Base-by-base conservation (phyloP, 2,329 filamentous ascomycete species). In the Lecanicillium sp. region DNA sequence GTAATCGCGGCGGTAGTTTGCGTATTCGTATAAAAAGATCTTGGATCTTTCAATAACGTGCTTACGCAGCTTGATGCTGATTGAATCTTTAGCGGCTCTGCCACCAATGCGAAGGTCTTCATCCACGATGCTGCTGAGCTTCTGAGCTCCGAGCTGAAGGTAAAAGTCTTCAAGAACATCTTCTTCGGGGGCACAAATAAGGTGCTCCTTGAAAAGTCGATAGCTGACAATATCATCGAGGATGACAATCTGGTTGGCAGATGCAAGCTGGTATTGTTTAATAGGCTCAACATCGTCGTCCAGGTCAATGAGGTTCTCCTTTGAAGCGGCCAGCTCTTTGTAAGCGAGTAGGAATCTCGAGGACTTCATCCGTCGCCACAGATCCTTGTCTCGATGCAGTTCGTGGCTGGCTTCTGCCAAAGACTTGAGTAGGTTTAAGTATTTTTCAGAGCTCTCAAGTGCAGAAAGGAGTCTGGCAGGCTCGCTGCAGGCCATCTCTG, bases 221-320 rank as follows among this genome's bases (percentile, higher is more conserved):
- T 90, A 95, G 52, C 84, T 88, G 51, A 86, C 84, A 50, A 92
- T 89, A 51, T 96, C 90, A 54, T 95, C 87, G 9, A 89, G 67
- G 40, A 94, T 74, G 30, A 92, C 80, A 49, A 92, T 83, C 38
- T 84, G 70, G 35, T 65, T 69, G 2, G 89, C 81, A 25, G 75
- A 67, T 1, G 82, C 81, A 28, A 98, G 73, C 46, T 85, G 82
- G 60, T 83, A 95, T 46, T 89, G 83, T 47, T 79, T 83, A 51
- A 89, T 76, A 19, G 78, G 68, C 43, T 75, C 64, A 49, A 78
- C 69, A 41, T 85, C 79, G 8, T 81, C 78, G 8, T 76, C 70
- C 7, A 75, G 57, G 29, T 71, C 64, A 28, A 56, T 62, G 42
- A 69, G 57, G 35, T 74, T 71, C 9, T 59, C 59, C 44, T 74